phyloP scores from a whole-genome alignment of 257 asterid species.

The Primulina tabacum region DNA sequence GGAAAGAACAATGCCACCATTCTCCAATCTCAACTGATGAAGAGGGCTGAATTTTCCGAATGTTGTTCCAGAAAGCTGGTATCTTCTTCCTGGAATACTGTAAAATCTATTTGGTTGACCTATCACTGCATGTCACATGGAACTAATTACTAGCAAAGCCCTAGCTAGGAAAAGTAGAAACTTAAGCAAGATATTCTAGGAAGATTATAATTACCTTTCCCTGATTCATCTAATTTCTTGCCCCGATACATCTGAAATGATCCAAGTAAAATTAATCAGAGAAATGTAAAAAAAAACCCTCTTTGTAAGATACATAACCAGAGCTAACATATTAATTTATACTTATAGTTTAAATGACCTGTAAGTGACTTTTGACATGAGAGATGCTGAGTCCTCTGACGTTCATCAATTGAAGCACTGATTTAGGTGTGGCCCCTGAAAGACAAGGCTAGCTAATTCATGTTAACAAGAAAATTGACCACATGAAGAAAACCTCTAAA shows the following conservation, averaged over 20 bases:
- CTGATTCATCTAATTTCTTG: constrained; percentile 82
- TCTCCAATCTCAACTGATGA: constrained; percentile 52
- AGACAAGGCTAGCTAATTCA: not conserved
- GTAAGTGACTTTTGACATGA: constrained; percentile 94
- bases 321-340: not conserved
- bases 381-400: constrained; percentile 84
- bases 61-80: constrained; percentile 32
- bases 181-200: not conserved
- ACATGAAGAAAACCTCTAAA: no score
- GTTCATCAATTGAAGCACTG: constrained; percentile 88
- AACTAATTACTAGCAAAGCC: not conserved
- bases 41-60: constrained; percentile 43
- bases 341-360: constrained; percentile 40
- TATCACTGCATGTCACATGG: constrained; percentile 45
- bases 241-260: constrained; percentile 79
- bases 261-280: not conserved
- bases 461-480: not conserved
- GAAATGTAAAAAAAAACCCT: not conserved
- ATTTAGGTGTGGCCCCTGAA: constrained; percentile 94
- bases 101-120: constrained; percentile 48
- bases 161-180: not conserved
- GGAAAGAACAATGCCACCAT: constrained; percentile 52
- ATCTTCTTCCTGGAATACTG: constrained; percentile 41
- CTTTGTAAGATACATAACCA: not conserved
- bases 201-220: constrained; percentile 60